Evolutionary conservation across 345 rosid genomes (phyloP).

Genomic region (Dipteronia sinensis): DNA sequence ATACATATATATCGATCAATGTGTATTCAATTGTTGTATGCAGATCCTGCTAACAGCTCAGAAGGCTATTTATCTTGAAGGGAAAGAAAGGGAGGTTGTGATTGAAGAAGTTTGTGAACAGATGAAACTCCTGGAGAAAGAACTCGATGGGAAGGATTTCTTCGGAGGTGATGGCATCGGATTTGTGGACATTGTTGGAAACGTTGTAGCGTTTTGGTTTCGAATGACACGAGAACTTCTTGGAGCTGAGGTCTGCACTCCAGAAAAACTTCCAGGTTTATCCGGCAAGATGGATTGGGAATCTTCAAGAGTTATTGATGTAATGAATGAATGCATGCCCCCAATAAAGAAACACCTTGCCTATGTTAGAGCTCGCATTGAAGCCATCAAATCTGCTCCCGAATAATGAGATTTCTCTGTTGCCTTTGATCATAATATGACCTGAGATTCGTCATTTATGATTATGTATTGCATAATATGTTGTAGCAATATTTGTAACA

Average conservation of each 20-base stretch:
- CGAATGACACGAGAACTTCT: constrained; percentile 9
- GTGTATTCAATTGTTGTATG: background rate
- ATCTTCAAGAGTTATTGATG: constrained; percentile 15
- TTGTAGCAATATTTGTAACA: too few species aligned
- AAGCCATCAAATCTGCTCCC: background rate
- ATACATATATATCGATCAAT: too few species aligned
- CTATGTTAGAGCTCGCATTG: background rate
- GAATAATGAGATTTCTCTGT: too few species aligned
- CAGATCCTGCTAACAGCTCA: background rate
- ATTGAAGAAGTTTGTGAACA: background rate
- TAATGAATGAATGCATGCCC: constrained; percentile 17
- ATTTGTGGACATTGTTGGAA: constrained; percentile 14
- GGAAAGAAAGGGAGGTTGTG: background rate
- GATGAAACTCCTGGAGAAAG: background rate
- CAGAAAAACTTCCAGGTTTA: constrained; percentile 22
- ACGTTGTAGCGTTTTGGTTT: constrained; percentile 15
- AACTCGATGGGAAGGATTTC: constrained; percentile 24
- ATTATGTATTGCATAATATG: too few species aligned
- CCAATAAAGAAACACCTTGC: constrained; percentile 21
- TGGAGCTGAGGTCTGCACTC: background rate
- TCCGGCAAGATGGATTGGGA: constrained; percentile 30
- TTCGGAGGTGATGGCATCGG: constrained; percentile 28
- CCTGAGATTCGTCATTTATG: too few species aligned
- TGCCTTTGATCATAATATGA: too few species aligned
- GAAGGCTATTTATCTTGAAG: background rate